These are phyloP conservation scores for Pseudogymnoascus sp. DNA, from an alignment of 2,329 filamentous ascomycete genomes.

Conservation along the genomic window DNA sequence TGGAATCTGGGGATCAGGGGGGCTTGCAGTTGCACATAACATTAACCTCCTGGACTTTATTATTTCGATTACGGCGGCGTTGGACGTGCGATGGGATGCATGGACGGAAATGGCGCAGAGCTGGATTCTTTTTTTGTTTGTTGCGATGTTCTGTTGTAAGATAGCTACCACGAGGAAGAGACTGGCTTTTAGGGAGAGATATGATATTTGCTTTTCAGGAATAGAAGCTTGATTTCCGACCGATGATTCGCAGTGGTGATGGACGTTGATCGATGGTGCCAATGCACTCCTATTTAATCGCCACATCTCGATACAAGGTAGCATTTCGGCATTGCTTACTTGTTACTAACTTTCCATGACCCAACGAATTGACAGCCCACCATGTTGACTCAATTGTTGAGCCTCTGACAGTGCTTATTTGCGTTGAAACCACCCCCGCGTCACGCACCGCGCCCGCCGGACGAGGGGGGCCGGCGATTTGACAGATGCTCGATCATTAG, in stretches of 20 bases:
- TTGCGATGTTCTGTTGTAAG: constrained; percentile 4
- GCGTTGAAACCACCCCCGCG: background rate
- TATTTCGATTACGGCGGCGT: background rate
- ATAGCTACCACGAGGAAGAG: constrained; percentile 4
- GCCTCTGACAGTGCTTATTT: background rate
- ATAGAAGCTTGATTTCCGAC: constrained; percentile 6
- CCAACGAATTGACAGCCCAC: background rate
- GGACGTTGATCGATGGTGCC: background rate
- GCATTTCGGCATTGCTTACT: background rate
- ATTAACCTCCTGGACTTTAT: background rate
- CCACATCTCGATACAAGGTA: background rate
- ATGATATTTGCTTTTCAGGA: constrained; percentile 9
- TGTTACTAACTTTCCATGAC: background rate
- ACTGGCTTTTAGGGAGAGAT: background rate
- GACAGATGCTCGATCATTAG: background rate
- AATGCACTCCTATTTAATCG: background rate
- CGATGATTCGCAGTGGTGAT: background rate
- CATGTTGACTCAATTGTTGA: background rate
- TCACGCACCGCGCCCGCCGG: background rate
- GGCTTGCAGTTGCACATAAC: constrained; percentile 3
- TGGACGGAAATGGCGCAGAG: constrained; percentile 6
- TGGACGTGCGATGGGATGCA: constrained; percentile 9
- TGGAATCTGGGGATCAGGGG: background rate
- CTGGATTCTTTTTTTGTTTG: background rate
- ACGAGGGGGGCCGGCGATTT: background rate